Conservation (phyloP, 176 grass and related monocot genomes). For the Carex scoparia region DNA sequence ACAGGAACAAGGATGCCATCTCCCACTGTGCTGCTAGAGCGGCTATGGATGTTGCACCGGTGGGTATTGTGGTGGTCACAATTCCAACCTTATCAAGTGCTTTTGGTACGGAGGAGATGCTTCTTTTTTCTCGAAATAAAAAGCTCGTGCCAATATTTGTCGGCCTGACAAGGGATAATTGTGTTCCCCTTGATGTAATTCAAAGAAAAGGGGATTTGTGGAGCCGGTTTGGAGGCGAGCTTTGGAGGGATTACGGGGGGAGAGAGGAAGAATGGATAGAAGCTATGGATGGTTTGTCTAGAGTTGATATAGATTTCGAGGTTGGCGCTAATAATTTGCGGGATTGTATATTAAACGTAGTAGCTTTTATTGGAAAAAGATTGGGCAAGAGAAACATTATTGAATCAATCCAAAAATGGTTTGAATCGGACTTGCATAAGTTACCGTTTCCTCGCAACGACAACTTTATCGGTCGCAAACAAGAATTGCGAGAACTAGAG, state of each 20-base stretch:
- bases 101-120: constrained; percentile 51
- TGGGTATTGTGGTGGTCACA: constrained; percentile 39
- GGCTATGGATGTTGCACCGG: constrained; percentile 33
- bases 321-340: constrained; percentile 22
- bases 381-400: constrained; percentile 30
- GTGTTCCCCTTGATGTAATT: constrained; percentile 24
- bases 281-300: constrained; percentile 24
- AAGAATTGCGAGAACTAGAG: constrained; percentile 39
- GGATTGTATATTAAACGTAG: constrained; percentile 26
- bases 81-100: constrained; percentile 26
- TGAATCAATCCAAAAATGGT: constrained; percentile 30
- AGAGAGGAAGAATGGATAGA: constrained; percentile 32
- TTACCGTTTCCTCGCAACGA: constrained; percentile 41
- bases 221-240: constrained; percentile 30
- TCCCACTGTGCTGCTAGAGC: constrained; percentile 3
- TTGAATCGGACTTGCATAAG: constrained; percentile 21
- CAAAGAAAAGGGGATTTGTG: constrained; percentile 39
- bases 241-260: constrained; percentile 41
- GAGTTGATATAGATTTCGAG: constrained; percentile 24
- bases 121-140: constrained; percentile 23
- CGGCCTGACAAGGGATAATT: constrained; percentile 28
- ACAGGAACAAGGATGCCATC: constrained; percentile 18
- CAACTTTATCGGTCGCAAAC: constrained; percentile 39
- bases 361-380: constrained; percentile 31
- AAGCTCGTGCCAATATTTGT: constrained; percentile 44